Percentiles rank a stretch among this genome's conserved stretches.
Evolutionary conservation across 306 rosid species (phyloP).

Genomic region (Heteromeles arbutifolia): DNA sequence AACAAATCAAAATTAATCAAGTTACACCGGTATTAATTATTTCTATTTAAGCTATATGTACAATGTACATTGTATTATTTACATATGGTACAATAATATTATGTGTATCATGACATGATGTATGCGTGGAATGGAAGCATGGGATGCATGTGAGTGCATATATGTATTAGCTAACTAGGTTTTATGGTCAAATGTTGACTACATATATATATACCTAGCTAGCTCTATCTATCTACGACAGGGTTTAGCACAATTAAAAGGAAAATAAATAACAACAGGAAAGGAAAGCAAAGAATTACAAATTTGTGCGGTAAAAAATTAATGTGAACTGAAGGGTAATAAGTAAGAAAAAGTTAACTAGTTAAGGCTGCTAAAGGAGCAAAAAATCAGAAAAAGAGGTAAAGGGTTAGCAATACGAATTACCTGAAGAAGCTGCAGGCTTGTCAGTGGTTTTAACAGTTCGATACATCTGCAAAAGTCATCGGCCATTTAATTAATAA

Average conservation of each 20-base stretch:
- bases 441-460: constrained; percentile 95
- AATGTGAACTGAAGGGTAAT: neutral
- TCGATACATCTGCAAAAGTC: constrained; percentile 73
- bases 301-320: neutral
- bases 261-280: neutral
- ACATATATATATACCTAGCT: neutral
- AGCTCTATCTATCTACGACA: neutral
- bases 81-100: neutral
- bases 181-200: neutral
- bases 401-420: constrained; percentile 50
- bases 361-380: neutral
- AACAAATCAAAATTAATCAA: neutral
- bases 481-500: neutral
- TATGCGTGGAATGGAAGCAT: neutral
- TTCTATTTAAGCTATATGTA: neutral
- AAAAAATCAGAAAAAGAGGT: neutral
- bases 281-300: neutral
- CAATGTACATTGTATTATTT: no score
- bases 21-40: neutral
- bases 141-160: neutral
- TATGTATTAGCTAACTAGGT: neutral
- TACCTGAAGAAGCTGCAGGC: constrained; percentile 94
- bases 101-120: neutral
- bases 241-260: neutral
- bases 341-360: neutral